phyloP scores from a whole-genome alignment of 2,329 filamentous ascomycete species.

The Ophiostoma triangulosporum region DNA sequence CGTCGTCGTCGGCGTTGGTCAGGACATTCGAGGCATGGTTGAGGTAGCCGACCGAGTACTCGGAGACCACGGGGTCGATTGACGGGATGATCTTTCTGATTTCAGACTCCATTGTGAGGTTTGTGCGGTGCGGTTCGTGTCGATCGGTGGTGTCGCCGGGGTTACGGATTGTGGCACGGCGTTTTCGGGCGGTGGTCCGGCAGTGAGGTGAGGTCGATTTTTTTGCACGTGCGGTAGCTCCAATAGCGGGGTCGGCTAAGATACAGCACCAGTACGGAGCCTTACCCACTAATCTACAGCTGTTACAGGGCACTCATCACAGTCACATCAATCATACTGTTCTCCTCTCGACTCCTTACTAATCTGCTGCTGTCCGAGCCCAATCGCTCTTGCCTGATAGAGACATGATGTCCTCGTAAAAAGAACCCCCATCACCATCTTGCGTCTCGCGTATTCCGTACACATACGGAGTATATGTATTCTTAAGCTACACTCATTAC shows the following conservation, averaged over 20 bases:
- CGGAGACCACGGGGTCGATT: slow-evolving; percentile 77
- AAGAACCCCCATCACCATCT: not conserved
- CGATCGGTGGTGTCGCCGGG: not conserved
- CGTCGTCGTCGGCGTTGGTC: slow-evolving; percentile 55
- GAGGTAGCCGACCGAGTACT: slow-evolving; percentile 89
- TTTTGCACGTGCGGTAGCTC: slow-evolving; percentile 8
- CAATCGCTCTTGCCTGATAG: not conserved
- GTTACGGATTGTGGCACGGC: not conserved
- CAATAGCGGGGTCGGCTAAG: not conserved
- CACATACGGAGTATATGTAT: no score
- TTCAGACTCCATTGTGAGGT: slow-evolving; percentile 61
- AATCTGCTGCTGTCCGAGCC: not conserved
- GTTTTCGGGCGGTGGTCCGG: not conserved
- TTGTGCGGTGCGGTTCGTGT: not conserved
- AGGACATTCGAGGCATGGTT: slow-evolving; percentile 83
- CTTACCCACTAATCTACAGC: not conserved
- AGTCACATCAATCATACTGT: not conserved
- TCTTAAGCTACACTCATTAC: no score
- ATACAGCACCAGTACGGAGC: not conserved
- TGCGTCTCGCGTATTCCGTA: no score
- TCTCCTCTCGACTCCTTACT: not conserved
- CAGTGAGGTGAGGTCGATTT: slow-evolving; percentile 2
- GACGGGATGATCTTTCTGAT: slow-evolving; percentile 73
- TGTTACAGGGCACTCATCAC: not conserved
- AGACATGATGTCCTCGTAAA: not conserved